Conservation (phyloP, 129 eudicot genomes). For the Escallonia herrerae region DNA sequence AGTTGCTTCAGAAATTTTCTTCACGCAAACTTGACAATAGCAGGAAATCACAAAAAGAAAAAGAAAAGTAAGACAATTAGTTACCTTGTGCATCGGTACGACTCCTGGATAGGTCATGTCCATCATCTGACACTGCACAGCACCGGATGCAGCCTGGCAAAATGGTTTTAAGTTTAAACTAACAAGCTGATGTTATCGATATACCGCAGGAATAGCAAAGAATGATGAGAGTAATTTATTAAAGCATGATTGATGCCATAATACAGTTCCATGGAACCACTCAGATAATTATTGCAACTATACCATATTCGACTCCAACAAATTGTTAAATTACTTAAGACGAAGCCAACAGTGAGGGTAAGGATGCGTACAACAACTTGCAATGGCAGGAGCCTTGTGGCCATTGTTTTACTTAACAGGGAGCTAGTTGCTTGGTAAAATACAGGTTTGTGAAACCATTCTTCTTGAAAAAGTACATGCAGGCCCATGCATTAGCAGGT, state of each 20-base stretch:
- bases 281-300: neutral
- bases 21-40: too few species aligned
- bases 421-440: too few species aligned
- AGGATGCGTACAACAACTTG: too few species aligned
- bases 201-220: neutral
- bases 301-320: too few species aligned
- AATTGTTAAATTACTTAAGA: too few species aligned
- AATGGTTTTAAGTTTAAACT: neutral
- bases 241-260: neutral
- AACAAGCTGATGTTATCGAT: neutral
- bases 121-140: slow-evolving; percentile 97
- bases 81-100: slow-evolving; percentile 97
- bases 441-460: too few species aligned
- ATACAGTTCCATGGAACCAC: too few species aligned
- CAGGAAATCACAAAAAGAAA: neutral
- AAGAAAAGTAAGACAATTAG: neutral
- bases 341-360: too few species aligned
- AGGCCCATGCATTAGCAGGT: neutral
- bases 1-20: neutral
- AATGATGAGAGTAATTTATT: neutral
- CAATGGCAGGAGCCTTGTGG: too few species aligned
- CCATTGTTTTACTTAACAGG: too few species aligned
- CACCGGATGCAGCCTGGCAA: slow-evolving; percentile 89
- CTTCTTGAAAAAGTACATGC: neutral
- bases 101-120: slow-evolving; percentile 78